Conservation (phyloP, 805 yeast species). For the Debaryomyces tyrocola region DNA sequence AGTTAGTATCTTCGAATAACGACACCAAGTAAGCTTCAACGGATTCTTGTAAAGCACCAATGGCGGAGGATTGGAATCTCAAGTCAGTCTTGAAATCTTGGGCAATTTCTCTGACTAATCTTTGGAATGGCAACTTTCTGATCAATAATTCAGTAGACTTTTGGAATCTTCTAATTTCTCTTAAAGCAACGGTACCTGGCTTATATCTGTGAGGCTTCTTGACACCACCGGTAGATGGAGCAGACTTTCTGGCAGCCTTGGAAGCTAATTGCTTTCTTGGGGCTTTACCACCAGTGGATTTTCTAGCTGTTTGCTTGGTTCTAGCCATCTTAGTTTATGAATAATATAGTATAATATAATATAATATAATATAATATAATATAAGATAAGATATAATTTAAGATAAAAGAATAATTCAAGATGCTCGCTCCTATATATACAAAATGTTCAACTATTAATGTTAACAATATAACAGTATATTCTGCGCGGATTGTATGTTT, state of each 20-base stretch:
- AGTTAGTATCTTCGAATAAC: constrained; percentile 50
- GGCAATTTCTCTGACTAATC: constrained; percentile 51
- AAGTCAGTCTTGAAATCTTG: constrained; percentile 51
- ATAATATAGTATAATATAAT: not conserved
- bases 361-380: too few relatives aligned
- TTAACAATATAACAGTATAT: too few relatives aligned
- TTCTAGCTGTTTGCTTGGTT: constrained; percentile 53
- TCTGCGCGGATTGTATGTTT: too few relatives aligned
- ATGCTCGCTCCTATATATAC: too few relatives aligned
- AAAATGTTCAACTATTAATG: too few relatives aligned
- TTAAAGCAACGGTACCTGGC: constrained; percentile 54
- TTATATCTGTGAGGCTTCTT: constrained; percentile 54
- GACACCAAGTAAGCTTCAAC: constrained; percentile 51
- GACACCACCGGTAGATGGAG: constrained; percentile 51
- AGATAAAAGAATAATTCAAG: too few relatives aligned
- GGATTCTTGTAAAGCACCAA: constrained; percentile 51
- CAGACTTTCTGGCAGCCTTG: constrained; percentile 52
- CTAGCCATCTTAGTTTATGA: constrained; percentile 38
- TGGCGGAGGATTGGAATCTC: constrained; percentile 50
- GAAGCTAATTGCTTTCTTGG: constrained; percentile 54
- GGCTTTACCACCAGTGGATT: constrained; percentile 53
- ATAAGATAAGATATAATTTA: too few relatives aligned
- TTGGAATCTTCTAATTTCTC: constrained; percentile 53
- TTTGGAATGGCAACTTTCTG: constrained; percentile 52
- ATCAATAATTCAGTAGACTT: constrained; percentile 49